Evolutionary conservation across 257 asterid species (phyloP), one percentile per base, ranked within the genome.

Genomic region (Forsythia suspensa): DNA sequence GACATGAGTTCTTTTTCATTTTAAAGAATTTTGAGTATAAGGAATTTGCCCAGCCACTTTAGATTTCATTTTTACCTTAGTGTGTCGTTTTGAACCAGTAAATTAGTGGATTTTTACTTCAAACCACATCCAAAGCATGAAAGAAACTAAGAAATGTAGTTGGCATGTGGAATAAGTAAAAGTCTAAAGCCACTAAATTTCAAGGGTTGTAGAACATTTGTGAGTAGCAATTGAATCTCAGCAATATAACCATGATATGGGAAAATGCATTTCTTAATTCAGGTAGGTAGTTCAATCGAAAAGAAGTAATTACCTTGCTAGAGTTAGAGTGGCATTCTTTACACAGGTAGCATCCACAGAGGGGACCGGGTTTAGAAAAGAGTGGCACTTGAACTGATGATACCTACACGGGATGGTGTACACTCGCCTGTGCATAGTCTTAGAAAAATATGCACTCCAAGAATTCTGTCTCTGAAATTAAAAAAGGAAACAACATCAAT

Each of bases 231-330:
- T 24, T 61, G 75, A 48, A 76, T 18, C 76, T 34, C 41, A 18
- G 18, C 20, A 75, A 55, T 51, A 74, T 57, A 52, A 74, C 61
- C 34, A 44, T 37, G 24, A 7, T 24, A 24, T 51, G 40, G 63
- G 55, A n/a, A 24, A 41, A 44, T 38, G 36, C 73, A 29, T 16
- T 65, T 15, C 10, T 11, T 24, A 5, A 39, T 24, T 41, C 38
- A 63, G 63, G 55, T 29, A 72, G 40, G 34, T 71, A 85, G 34
- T 75, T 70, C 78, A 70, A 65, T 55, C 48, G 57, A 71, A 67
- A 72, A 77, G 13, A 70, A 77, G 38, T n/a, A 71, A 80, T 77
- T 88, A 94, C 98, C 98, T 90, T 77, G 90, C 88, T 82, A 92
- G 79, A 70, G 86, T 81, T 48, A 84, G 40, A 38, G 91, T 83